Evolutionary conservation across 768 basidiomycete species (phyloP).

Genomic region (Hebeloma cylindrosporum): DNA sequence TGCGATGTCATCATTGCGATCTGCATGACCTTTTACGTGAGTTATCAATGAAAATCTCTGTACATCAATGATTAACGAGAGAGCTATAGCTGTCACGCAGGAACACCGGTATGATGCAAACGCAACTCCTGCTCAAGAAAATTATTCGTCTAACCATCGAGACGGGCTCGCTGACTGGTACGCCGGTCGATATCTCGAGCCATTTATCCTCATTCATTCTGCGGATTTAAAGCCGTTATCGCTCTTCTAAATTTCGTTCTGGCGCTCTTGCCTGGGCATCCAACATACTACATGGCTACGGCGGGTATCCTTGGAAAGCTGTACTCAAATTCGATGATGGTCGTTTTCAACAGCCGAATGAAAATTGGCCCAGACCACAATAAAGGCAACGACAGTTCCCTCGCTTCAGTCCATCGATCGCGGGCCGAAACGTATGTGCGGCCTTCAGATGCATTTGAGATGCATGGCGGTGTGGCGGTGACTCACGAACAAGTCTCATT

Average conservation of each 20-base stretch:
- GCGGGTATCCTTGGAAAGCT: slow-evolving; percentile 12
- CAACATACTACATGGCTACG: slow-evolving; percentile 11
- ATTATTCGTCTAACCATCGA: slow-evolving; percentile 13
- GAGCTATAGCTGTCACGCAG: slow-evolving; percentile 2
- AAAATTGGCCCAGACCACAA: slow-evolving; percentile 3
- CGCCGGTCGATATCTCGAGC: not conserved
- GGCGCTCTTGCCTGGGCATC: slow-evolving; percentile 10
- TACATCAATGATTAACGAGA: not conserved
- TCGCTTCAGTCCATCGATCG: slow-evolving; percentile 2
- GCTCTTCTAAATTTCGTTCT: slow-evolving; percentile 9
- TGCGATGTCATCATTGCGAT: slow-evolving; percentile 12
- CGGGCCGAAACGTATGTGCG: not conserved
- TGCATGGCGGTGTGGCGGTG: slow-evolving; percentile 7
- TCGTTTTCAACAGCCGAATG: slow-evolving; percentile 14
- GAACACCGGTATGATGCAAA: slow-evolving; percentile 13
- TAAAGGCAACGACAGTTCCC: not conserved
- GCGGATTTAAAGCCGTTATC: slow-evolving; percentile 5
- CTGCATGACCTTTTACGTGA: slow-evolving; percentile 11
- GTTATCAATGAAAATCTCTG: not conserved
- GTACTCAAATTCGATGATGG: slow-evolving; percentile 14
- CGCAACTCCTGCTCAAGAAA: slow-evolving; percentile 5
- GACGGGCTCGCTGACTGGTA: slow-evolving; percentile 11
- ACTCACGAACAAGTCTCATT: slow-evolving; percentile 9
- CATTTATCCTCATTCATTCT: not conserved
- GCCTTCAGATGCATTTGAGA: slow-evolving; percentile 2